Conservation (phyloP, 2,329 filamentous ascomycete genomes). For the Atkinsonella texensis region DNA sequence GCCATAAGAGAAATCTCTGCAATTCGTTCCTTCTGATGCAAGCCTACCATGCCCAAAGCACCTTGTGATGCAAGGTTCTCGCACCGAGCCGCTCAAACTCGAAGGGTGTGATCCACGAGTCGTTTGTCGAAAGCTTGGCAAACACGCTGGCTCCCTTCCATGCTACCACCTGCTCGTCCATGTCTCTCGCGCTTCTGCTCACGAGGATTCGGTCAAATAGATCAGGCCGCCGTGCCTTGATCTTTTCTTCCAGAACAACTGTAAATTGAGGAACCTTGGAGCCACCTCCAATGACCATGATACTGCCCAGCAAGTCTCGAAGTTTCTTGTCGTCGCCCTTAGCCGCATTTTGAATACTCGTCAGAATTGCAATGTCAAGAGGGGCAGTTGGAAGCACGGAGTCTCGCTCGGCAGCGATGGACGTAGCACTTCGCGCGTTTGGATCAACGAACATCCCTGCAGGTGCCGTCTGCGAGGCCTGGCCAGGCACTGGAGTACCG, state of each 20-base stretch:
- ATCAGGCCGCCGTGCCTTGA: slow-evolving; percentile 55
- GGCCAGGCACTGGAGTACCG: slow-evolving; percentile 28
- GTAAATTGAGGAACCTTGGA: slow-evolving; percentile 72
- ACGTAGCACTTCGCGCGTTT: slow-evolving; percentile 35
- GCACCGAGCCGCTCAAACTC: slow-evolving; percentile 83
- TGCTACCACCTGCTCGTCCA: slow-evolving; percentile 92
- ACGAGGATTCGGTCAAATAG: slow-evolving; percentile 49
- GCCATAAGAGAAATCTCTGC: neutral
- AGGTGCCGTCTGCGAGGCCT: slow-evolving; percentile 21
- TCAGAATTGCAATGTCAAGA: slow-evolving; percentile 81
- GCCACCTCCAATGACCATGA: slow-evolving; percentile 83
- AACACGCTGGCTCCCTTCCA: slow-evolving; percentile 99
- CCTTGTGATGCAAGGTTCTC: slow-evolving; percentile 75
- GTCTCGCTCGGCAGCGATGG: slow-evolving; percentile 60
- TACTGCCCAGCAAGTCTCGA: slow-evolving; percentile 76
- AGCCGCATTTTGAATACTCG: slow-evolving; percentile 76
- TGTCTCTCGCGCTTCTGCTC: slow-evolving; percentile 68
- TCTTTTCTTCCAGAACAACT: slow-evolving; percentile 68
- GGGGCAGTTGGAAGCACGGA: slow-evolving; percentile 70
- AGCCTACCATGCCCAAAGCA: slow-evolving; percentile 47
- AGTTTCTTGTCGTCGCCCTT: slow-evolving; percentile 87
- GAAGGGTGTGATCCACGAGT: slow-evolving; percentile 80
- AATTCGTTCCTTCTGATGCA: slow-evolving; percentile 5
- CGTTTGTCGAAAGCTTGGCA: slow-evolving; percentile 81
- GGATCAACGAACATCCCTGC: slow-evolving; percentile 38